Percentiles rank a stretch among this genome's conserved stretches.
phyloP scores from a whole-genome alignment of 495 filamentous ascomycete species.

The Hypoxylon rickii region DNA sequence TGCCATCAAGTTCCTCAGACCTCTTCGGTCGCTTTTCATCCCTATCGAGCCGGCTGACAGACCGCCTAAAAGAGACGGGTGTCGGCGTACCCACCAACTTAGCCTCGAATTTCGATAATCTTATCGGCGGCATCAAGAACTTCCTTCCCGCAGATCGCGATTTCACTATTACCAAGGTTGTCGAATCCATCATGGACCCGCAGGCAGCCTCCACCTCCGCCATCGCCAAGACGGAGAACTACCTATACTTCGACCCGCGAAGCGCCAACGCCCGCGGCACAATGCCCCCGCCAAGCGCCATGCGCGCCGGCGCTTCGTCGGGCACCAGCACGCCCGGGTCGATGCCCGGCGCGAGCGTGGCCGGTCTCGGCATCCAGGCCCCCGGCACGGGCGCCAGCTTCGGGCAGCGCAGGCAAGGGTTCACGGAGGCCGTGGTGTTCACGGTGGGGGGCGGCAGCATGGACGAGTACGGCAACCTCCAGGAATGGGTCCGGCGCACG shows the following conservation, averaged over 20 bases:
- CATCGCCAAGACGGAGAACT: slow-evolving; percentile 95
- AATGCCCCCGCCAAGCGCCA: slow-evolving; percentile 75
- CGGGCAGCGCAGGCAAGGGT: slow-evolving; percentile 90
- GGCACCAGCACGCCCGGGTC: slow-evolving; percentile 47
- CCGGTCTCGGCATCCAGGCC: slow-evolving; percentile 49
- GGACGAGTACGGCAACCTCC: slow-evolving; percentile 98
- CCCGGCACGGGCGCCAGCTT: slow-evolving; percentile 84
- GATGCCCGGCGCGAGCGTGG: slow-evolving; percentile 45
- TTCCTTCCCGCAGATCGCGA: slow-evolving; percentile 95
- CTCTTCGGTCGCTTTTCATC: slow-evolving; percentile 88
- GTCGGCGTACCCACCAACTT: slow-evolving; percentile 59
- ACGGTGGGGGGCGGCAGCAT: slow-evolving; percentile 96
- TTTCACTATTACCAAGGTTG: slow-evolving; percentile 95
- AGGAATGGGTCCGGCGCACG: slow-evolving; percentile 89
- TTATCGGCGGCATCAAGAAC: slow-evolving; percentile 98
- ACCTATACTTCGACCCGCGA: slow-evolving; percentile 97
- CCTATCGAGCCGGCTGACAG: slow-evolving; percentile 87
- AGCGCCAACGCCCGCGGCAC: slow-evolving; percentile 90
- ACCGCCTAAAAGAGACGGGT: slow-evolving; percentile 89
- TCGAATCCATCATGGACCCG: slow-evolving; percentile 98
- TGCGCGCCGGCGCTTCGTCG: slow-evolving; percentile 36
- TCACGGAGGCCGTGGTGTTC: slow-evolving; percentile 94
- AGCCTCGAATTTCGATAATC: slow-evolving; percentile 87
- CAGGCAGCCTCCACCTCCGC: slow-evolving; percentile 84
- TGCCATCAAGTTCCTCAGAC: slow-evolving; percentile 65